A percentile compares a stretch with the other conserved stretches of the same genome.
Conservation (phyloP, 2,329 filamentous ascomycete species). For the Coleophoma eucalyptorum region DNA sequence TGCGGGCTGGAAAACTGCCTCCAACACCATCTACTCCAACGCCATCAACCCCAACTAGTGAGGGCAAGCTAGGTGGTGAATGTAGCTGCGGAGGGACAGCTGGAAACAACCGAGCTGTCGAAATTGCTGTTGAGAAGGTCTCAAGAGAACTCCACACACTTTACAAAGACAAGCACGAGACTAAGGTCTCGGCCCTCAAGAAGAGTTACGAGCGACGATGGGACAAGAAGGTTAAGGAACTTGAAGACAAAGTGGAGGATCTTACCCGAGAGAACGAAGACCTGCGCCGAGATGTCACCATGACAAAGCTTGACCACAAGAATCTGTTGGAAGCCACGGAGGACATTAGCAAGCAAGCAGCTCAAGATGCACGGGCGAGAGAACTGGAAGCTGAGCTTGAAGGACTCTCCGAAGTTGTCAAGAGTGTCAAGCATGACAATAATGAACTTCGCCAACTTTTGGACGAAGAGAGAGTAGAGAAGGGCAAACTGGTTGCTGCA, state of each 20-base stretch:
- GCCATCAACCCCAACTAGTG: constrained; percentile 24
- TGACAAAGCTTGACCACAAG: constrained; percentile 53
- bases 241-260: constrained; percentile 68
- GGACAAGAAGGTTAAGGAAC: constrained; percentile 81
- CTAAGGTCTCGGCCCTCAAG: constrained; percentile 87
- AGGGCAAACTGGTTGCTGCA: constrained; percentile 75
- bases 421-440: constrained; percentile 67
- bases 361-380: constrained; percentile 73
- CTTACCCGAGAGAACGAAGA: constrained; percentile 72
- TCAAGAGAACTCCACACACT: constrained; percentile 88
- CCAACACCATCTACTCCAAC: constrained; percentile 14
- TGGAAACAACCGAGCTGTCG: constrained; percentile 55
- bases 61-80: constrained; percentile 28
- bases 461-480: constrained; percentile 74
- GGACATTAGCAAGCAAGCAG: constrained; percentile 57
- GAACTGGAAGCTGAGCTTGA: constrained; percentile 74
- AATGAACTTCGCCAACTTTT: constrained; percentile 60
- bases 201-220: constrained; percentile 81
- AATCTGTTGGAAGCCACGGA: constrained; percentile 37
- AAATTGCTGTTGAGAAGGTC: constrained; percentile 83
- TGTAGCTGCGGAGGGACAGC: constrained; percentile 19
- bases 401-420: constrained; percentile 68
- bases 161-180: constrained; percentile 97
- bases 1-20: constrained; percentile 57
- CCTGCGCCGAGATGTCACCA: constrained; percentile 61